phyloP scores from a whole-genome alignment of 108 stramenopile species.

The Cylindrotheca fusiformis region DNA sequence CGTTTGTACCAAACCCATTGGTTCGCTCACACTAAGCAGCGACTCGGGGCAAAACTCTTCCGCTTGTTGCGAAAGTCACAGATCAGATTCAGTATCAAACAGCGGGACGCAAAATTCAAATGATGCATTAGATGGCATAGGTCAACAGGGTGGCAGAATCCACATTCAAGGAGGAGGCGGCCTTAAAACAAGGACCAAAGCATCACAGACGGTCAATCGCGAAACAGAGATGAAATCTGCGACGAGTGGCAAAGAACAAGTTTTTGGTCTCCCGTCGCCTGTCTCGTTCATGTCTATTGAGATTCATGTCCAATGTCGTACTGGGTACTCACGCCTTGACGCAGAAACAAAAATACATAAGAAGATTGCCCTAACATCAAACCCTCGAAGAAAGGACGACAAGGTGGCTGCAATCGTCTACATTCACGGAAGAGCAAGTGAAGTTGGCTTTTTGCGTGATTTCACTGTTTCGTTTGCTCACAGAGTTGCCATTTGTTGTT shows the following conservation, averaged over 20 bases:
- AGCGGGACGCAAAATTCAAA: slow-evolving; percentile 5
- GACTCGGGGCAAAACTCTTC: not conserved
- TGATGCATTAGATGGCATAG: slow-evolving; percentile 69
- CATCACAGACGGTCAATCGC: slow-evolving; percentile 22
- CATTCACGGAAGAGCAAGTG: slow-evolving; percentile 35
- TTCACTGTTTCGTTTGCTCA: too few relatives aligned
- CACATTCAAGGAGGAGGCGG: slow-evolving; percentile 75
- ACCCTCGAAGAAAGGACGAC: slow-evolving; percentile 56
- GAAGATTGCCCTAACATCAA: slow-evolving; percentile 75
- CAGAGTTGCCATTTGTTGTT: too few relatives aligned
- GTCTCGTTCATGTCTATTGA: slow-evolving; percentile 82
- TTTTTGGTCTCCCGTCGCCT: slow-evolving; percentile 41
- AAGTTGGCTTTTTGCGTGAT: too few relatives aligned
- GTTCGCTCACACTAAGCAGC: not conserved
- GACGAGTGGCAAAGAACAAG: not conserved
- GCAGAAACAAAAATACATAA: slow-evolving; percentile 25
- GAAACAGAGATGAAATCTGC: not conserved
- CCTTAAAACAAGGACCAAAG: slow-evolving; percentile 62
- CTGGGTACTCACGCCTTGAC: slow-evolving; percentile 58
- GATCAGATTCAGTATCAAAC: not conserved
- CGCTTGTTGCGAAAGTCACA: not conserved
- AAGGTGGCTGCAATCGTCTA: slow-evolving; percentile 66
- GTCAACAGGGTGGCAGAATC: slow-evolving; percentile 73
- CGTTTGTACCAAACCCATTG: too few relatives aligned
- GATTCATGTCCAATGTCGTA: slow-evolving; percentile 85